A percentile compares a stretch with the other conserved stretches of the same genome.
Evolutionary conservation across 73 alveolate species (phyloP).

Genomic region (Tetrahymena thermophila): DNA sequence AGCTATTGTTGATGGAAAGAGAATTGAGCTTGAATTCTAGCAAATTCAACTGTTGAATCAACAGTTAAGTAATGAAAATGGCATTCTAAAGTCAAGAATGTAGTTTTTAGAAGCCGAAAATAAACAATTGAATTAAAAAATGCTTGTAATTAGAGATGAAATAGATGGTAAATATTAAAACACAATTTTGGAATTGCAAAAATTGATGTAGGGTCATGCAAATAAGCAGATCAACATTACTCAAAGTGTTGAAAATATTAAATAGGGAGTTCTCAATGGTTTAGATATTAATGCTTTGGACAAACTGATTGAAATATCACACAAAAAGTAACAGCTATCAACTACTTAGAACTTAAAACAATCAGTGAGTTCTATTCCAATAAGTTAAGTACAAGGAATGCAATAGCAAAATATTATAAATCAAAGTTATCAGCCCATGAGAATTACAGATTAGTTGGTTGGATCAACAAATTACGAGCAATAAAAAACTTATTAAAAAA

Average conservation of each 20-base stretch:
- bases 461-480: background rate
- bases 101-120: background rate
- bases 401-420: background rate
- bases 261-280: background rate
- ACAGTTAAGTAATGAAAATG: background rate
- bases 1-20: background rate
- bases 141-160: background rate
- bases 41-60: background rate
- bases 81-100: background rate
- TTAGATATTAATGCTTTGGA: background rate
- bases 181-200: background rate
- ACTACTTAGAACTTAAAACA: background rate
- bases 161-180: background rate
- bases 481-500: background rate
- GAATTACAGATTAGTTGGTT: background rate
- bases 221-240: background rate
- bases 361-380: background rate
- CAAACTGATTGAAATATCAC: background rate
- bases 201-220: background rate
- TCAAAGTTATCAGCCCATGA: background rate
- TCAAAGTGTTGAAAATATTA: background rate
- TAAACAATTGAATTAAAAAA: background rate
- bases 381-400: background rate
- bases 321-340: background rate
- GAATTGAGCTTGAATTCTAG: background rate